Evolutionary conservation across 2,329 filamentous ascomycete genomes (phyloP).

Genomic region (Trichoderma hamatum): DNA sequence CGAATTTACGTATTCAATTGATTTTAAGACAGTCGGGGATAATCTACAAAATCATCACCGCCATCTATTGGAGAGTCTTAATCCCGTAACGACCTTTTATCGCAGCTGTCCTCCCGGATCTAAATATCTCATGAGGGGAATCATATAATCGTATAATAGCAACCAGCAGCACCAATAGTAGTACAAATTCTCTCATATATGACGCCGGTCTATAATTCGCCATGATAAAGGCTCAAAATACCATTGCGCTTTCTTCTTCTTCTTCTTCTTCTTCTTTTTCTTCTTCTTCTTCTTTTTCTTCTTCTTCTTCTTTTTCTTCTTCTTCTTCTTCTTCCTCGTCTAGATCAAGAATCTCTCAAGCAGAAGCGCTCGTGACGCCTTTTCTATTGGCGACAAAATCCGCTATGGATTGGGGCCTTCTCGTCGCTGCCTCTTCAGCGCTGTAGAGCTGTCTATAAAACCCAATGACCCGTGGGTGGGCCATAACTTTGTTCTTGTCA

Average conservation of each 20-base stretch:
- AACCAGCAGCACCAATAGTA: neutral
- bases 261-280: too few species aligned
- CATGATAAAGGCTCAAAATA: conserved; percentile 48
- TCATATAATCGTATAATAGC: conserved; percentile 20
- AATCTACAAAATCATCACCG: neutral
- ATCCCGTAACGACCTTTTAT: neutral
- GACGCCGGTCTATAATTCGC: neutral
- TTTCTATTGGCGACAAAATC: conserved; percentile 46
- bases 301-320: too few species aligned
- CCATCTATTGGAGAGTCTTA: neutral
- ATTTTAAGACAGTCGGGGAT: neutral
- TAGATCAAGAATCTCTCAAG: conserved; percentile 36
- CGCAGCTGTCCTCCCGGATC: neutral
- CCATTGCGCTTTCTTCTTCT: conserved; percentile 48
- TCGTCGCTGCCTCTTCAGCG: conserved; percentile 59
- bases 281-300: too few species aligned
- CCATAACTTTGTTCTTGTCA: conserved; percentile 89
- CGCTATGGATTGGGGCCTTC: conserved; percentile 41
- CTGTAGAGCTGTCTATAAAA: conserved; percentile 86
- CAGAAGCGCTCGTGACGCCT: conserved; percentile 30
- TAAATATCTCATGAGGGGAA: conserved; percentile 16
- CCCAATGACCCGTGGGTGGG: conserved; percentile 79
- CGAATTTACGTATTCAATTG: neutral
- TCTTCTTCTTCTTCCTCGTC: conserved; percentile 58
- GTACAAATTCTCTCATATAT: conserved; percentile 20